Percentiles rank a stretch among this genome's conserved stretches.
These are phyloP conservation scores for Pleurotus djamor DNA, from an alignment of 768 basidiomycete genomes.

Conservation along the genomic window DNA sequence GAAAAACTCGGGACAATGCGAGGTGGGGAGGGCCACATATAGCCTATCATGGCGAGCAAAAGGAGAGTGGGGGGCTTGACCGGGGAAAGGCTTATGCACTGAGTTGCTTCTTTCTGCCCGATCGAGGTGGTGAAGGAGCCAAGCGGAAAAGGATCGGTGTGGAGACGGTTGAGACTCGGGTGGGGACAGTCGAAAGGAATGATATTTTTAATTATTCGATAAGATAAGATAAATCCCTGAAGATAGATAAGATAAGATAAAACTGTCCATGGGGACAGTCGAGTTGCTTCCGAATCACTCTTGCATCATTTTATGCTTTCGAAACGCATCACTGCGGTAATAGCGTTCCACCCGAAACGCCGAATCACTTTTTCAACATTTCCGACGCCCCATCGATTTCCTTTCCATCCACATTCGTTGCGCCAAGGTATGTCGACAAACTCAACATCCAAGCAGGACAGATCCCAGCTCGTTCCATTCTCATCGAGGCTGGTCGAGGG, in stretches of 20 bases:
- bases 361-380: no score
- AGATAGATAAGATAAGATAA: no score
- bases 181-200: background rate
- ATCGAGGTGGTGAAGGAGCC: background rate
- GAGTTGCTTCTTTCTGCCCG: background rate
- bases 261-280: no score
- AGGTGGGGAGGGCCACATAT: background rate
- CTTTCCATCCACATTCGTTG: no score
- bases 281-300: no score
- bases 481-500: constrained; percentile 75
- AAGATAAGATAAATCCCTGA: no score
- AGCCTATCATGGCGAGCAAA: constrained; percentile 1
- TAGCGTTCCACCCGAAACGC: no score
- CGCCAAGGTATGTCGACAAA: no score
- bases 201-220: background rate
- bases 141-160: constrained; percentile 3
- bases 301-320: no score
- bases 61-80: background rate
- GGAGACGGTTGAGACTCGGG: constrained; percentile 1
- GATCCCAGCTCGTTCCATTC: constrained; percentile 57
- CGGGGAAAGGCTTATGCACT: background rate
- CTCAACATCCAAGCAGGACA: constrained; percentile 20
- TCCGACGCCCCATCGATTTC: no score
- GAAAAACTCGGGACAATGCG: constrained; percentile 2
- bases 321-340: no score